Percentiles rank a stretch among this genome's conserved stretches.
Conservation (phyloP, 371 early-diverging fungal genomes). For the Smittium mucronatum region DNA sequence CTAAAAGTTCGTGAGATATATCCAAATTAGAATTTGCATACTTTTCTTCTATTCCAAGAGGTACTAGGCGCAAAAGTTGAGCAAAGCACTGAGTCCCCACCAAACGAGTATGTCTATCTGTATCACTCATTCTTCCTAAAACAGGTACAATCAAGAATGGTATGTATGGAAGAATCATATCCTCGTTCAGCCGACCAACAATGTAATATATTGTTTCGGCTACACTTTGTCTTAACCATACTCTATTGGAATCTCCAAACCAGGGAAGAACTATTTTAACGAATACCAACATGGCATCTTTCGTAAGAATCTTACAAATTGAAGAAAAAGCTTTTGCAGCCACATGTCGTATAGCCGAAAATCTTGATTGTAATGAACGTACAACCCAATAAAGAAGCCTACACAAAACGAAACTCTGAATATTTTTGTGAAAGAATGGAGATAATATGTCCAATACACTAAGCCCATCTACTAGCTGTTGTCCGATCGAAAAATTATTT, state of each 20-base stretch:
- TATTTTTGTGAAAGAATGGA: slow-evolving; percentile 42
- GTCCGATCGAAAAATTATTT: slow-evolving; percentile 32
- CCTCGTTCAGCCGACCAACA: slow-evolving; percentile 48
- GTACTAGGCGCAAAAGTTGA: slow-evolving; percentile 81
- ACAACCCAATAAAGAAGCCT: slow-evolving; percentile 47
- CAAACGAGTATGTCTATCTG: slow-evolving; percentile 73
- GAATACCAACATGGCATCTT: slow-evolving; percentile 62
- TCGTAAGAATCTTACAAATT: slow-evolving; percentile 50
- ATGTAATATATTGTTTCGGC: slow-evolving; percentile 59
- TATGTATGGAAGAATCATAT: slow-evolving; percentile 73
- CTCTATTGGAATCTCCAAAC: slow-evolving; percentile 55
- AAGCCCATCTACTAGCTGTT: slow-evolving; percentile 66
- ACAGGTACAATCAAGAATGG: slow-evolving; percentile 91
- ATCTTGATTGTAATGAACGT: slow-evolving; percentile 50
- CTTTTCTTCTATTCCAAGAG: slow-evolving; percentile 38
- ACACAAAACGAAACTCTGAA: slow-evolving; percentile 35
- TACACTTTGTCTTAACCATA: slow-evolving; percentile 72
- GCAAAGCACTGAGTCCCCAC: slow-evolving; percentile 89
- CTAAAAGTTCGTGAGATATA: slow-evolving; percentile 74
- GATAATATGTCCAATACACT: slow-evolving; percentile 54
- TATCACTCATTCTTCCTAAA: slow-evolving; percentile 95
- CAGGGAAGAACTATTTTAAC: slow-evolving; percentile 63
- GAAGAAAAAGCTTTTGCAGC: slow-evolving; percentile 68
- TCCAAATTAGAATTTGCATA: slow-evolving; percentile 27
- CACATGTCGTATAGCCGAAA: slow-evolving; percentile 62